Conservation (phyloP, 768 basidiomycete species). For the Ramaria sp. region DNA sequence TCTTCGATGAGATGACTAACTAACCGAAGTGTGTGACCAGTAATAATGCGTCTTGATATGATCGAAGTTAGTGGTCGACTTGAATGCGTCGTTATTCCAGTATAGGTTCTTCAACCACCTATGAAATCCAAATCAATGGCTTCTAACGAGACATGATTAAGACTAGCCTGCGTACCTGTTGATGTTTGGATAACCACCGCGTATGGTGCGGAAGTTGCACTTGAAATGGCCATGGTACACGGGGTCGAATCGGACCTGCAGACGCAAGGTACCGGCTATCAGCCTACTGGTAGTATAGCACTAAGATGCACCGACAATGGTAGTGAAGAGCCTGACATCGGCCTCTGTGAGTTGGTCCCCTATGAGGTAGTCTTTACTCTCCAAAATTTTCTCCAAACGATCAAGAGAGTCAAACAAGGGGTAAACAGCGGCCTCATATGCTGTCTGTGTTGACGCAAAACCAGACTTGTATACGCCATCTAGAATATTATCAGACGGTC, state of each 20-base stretch:
- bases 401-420: slow-evolving; percentile 75
- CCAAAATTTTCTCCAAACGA: slow-evolving; percentile 65
- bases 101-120: slow-evolving; percentile 84
- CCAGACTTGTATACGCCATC: slow-evolving; percentile 86
- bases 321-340: slow-evolving; percentile 85
- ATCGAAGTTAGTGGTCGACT: slow-evolving; percentile 76
- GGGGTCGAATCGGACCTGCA: slow-evolving; percentile 76
- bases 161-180: slow-evolving; percentile 38
- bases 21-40: slow-evolving; percentile 44
- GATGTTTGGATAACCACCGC: slow-evolving; percentile 77
- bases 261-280: not conserved
- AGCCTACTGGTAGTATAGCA: not conserved
- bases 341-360: slow-evolving; percentile 79
- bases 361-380: slow-evolving; percentile 73
- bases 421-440: slow-evolving; percentile 69
- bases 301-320: slow-evolving; percentile 47
- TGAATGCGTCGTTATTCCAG: slow-evolving; percentile 86
- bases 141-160: not conserved
- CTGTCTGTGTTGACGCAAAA: slow-evolving; percentile 71
- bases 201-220: slow-evolving; percentile 80
- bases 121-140: slow-evolving; percentile 4
- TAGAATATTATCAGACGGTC: slow-evolving; percentile 16
- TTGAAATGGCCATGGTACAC: slow-evolving; percentile 93
- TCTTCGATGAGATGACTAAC: slow-evolving; percentile 7
- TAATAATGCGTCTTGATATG: slow-evolving; percentile 78